Base-by-base conservation (phyloP, 2,329 filamentous ascomycete genomes). In the Aspergillus ochraceus region DNA sequence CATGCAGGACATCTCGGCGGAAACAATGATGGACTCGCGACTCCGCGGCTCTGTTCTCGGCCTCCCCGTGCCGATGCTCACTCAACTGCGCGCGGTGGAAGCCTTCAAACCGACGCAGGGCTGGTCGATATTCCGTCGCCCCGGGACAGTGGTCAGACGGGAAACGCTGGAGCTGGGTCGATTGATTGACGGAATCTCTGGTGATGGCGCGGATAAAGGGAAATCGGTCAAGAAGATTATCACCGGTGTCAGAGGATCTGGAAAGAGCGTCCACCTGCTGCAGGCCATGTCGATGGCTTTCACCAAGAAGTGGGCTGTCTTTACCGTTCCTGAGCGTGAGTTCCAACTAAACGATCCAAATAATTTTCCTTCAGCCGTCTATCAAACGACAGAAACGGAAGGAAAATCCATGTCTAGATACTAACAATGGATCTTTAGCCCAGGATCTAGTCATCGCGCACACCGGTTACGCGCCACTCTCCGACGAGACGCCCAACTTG, bases 101-200 rank as follows among this genome's bases (percentile, higher is more conserved):
- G 92, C 91, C 3, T 99, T 99, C 83, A 96, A 97, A 84, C 83
- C 87, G 22, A 90, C 87, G 24, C 95, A 98, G 82, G 88, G 86
- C 64, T 99, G 95, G 93, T 85, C 84, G 60, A 80, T 97, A 70
- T 99, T 98, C 78, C 82, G 91, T 67, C 84, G 87, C 66, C 95
- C 95, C 26, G 90, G 90, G 58, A 86, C 89, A 56, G 79, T 99
- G 72, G 80, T 97, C 63, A 85, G 93, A 67, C 82, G 85, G 59
- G 91, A 97, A 80, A 90, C 90, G n/a, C 80, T 90, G 46, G 84
- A 90, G 61, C 70, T 97, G 69, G 84, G 85, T n/a, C 81, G 80
- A 68, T 80, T 83, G 65, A 83, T 97, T 68, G 81, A 86, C 57
- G 75, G 80, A 9, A 82, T 87, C 8, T 80, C 80, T 11, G 78